phyloP scores from a whole-genome alignment of 257 asterid species.

The Nicotiana knightiana region DNA sequence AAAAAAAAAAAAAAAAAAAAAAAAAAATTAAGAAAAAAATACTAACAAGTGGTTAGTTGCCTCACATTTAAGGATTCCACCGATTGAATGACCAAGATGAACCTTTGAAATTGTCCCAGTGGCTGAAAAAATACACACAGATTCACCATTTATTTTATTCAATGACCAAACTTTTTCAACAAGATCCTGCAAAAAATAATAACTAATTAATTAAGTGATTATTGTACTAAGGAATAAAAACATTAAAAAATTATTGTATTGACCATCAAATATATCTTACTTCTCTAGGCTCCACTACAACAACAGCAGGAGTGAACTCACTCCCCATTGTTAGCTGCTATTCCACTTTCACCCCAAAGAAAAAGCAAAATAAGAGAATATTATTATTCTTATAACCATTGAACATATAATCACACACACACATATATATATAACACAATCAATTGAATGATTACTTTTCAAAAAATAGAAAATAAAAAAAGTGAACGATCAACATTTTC shows the following conservation, averaged over 20 bases:
- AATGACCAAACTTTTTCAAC: slow-evolving; percentile 26
- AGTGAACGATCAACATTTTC: no score
- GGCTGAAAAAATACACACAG: slow-evolving; percentile 35
- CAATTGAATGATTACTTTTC: no score
- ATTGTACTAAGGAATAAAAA: neutral
- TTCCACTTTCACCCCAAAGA: neutral
- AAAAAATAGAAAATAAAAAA: no score
- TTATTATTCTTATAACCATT: no score
- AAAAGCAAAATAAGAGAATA: neutral
- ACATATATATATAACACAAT: no score
- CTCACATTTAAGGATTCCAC: slow-evolving; percentile 13
- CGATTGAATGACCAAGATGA: slow-evolving; percentile 15
- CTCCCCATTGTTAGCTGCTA: neutral
- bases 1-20: no score
- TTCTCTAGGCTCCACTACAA: neutral
- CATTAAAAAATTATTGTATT: no score
- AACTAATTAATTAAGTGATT: no score
- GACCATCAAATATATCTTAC: neutral
- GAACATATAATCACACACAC: no score
- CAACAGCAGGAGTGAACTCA: neutral
- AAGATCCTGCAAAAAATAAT: slow-evolving; percentile 26
- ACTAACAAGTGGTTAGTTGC: no score
- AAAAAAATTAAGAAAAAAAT: no score
- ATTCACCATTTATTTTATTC: slow-evolving; percentile 22
- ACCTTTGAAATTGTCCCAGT: slow-evolving; percentile 32